Evolutionary conservation across 2,329 filamentous ascomycete genomes (phyloP).

Genomic region (Ophiocordyceps unilateralis): DNA sequence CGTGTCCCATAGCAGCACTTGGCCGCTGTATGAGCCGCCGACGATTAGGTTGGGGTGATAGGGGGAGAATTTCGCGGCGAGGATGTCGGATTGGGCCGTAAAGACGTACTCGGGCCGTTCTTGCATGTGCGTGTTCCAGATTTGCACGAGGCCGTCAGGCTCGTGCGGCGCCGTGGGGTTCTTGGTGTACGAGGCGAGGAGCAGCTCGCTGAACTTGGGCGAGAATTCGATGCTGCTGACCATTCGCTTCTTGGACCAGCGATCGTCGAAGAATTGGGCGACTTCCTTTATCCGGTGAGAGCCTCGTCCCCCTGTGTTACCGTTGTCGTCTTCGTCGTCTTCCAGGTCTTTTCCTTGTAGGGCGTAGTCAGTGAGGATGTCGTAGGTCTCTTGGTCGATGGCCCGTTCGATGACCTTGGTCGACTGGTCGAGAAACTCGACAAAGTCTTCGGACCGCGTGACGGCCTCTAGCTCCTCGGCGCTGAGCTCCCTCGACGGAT

Average conservation of each 20-base stretch:
- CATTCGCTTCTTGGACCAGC: constrained; percentile 96
- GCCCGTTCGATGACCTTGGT: constrained; percentile 95
- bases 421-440: constrained; percentile 87
- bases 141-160: constrained; percentile 80
- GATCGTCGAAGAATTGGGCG: constrained; percentile 82
- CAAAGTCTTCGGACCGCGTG: constrained; percentile 80
- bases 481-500: constrained; percentile 64
- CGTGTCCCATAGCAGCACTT: constrained; percentile 94
- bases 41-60: constrained; percentile 95
- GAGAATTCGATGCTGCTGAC: constrained; percentile 93
- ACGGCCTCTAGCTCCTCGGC: constrained; percentile 80
- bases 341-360: constrained; percentile 58
- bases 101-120: constrained; percentile 93
- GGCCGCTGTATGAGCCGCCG: constrained; percentile 89
- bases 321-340: constrained; percentile 66
- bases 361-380: constrained; percentile 89
- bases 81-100: constrained; percentile 86
- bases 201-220: constrained; percentile 81
- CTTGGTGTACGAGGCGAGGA: constrained; percentile 92
- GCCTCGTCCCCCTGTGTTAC: constrained; percentile 52
- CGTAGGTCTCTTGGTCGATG: constrained; percentile 78
- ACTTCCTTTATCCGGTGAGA: constrained; percentile 69
- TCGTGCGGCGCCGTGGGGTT: constrained; percentile 90
- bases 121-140: constrained; percentile 94
- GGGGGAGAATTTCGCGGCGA: constrained; percentile 94